Base-by-base conservation (phyloP, 306 rosid genomes). In the Ormosia semicastrata region DNA sequence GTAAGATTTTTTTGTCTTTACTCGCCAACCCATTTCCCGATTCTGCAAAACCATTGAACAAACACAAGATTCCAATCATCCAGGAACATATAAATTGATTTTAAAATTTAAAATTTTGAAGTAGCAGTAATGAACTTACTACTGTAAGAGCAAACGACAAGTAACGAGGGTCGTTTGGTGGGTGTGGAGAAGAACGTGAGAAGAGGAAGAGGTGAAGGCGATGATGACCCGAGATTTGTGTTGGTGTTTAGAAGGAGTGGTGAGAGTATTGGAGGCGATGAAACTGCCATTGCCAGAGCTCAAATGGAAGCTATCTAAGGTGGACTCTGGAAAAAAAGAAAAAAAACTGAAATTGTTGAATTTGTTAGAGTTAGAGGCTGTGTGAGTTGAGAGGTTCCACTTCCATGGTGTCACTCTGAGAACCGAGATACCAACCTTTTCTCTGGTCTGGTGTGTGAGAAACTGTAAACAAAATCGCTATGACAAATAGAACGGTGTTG, bases 1-100 rank as follows among this genome's bases (percentile, higher is more conserved):
- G 87, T 77, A 96, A 86, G 79, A 87, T 34, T 76, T 77, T 89
- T 87, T 88, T 91, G 62, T 89, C 88, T 73, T 85, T 86, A 29
- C 78, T 87, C 32, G 86, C 87, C 85, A 91, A 69, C 72, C 88
- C 87, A 72, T 86, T 87, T 46, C 74, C 87, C 14, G 89, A 83
- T 83, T 92, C 93, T 90, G 78, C 65, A 65, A 84, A 78, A 66
- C 73, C 41, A 43, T 52, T 47, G 13, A 56, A 54, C 6, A 72
- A 72, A 60, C 12, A 18, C 2, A 33, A 12, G 80, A 60, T 29
- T 10, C 80, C 33, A 66, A 54, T 32, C 17, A 65, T 5, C 2
- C 2, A 32, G 5, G 7, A 68, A 50, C 15, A 79, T 8, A 52
- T 17, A 77, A 62, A 58, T 43, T 13, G 39, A 43, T 11, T 44